Percentiles rank a stretch among this genome's conserved stretches.
Conservation (phyloP, 805 yeast genomes). For the Wickerhamiella musiphila region DNA sequence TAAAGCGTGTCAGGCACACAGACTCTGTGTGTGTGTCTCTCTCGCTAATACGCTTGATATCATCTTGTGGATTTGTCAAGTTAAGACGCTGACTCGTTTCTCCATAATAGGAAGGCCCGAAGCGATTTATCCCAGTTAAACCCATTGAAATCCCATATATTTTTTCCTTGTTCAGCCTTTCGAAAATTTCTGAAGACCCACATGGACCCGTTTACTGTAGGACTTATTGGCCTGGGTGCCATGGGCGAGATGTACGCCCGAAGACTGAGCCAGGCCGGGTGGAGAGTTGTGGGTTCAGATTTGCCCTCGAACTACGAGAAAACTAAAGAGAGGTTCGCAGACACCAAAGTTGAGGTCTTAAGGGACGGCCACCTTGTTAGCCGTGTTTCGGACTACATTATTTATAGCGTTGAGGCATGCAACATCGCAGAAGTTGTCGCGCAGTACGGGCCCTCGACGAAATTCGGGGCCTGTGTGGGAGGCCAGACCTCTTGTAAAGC, state of each 20-base stretch:
- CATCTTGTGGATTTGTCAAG: too few species aligned
- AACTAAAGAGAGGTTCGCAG: constrained; percentile 25
- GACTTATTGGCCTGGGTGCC: constrained; percentile 92
- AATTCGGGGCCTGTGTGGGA: constrained; percentile 82
- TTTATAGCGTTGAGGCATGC: constrained; percentile 90
- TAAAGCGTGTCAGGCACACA: too few species aligned
- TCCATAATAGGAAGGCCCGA: too few species aligned
- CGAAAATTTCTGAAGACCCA: too few species aligned
- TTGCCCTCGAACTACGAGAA: constrained; percentile 43
- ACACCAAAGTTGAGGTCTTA: constrained; percentile 31
- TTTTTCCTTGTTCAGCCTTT: too few species aligned
- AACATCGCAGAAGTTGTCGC: constrained; percentile 55
- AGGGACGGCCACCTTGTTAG: constrained; percentile 73
- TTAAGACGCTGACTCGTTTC: too few species aligned
- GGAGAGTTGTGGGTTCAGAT: constrained; percentile 63
- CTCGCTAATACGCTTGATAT: too few species aligned
- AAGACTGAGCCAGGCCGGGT: constrained; percentile 62
- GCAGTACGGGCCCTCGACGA: constrained; percentile 67
- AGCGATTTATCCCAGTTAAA: too few species aligned
- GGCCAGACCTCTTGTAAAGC: constrained; percentile 94
- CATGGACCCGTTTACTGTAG: constrained; percentile 32
- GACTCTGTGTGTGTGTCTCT: too few species aligned
- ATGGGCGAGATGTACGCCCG: constrained; percentile 87
- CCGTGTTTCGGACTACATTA: constrained; percentile 60
- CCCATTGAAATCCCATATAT: too few species aligned